Base-by-base conservation (phyloP, 305 asterid species). In the Ajuga reptans region DNA sequence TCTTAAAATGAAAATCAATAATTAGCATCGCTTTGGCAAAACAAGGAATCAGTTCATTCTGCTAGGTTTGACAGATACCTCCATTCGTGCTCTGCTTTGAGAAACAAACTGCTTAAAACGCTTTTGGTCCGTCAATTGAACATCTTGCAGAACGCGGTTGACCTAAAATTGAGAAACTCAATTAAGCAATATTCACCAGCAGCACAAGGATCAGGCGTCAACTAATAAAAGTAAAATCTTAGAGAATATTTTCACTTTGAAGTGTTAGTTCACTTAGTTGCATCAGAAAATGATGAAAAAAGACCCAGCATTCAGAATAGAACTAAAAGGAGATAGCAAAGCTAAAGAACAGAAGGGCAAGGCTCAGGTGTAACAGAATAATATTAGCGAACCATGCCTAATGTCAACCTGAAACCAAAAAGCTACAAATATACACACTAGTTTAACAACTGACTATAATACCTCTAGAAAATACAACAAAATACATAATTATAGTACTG, bases 11-110 rank as follows among this genome's bases (percentile, higher is more conserved):
- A 66, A 76, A 77, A 59, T 58, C 54, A 72, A 64, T 16, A 56
- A 73, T 56, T 71, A 56, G 74, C 46, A 66, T 63, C 74, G 72
- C 18, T 72, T 57, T 45, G 67, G 39, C 47, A 10, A 41, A 46
- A 49, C 12, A 36, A 3, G 21, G 16, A 55, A 18, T 24, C 37
- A 54, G 4, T 60, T 39, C 52, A 43, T 58, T 62, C 57, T 33
- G 36, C 69, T 58, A 64, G 72, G 72, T 55, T 57, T 11, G 68
- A 78, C 3, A 31, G 41, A 34, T 79, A 94, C 99, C 99, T 94
- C 99, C 97, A 94, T 91, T 81, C 93, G 85, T 18, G 96, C 89
- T 87, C 79, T 94, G 93, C 99, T 89, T 76, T 94, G 97, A 58
- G 96, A 85, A 79, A 91, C 97, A 78, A 94, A 94, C 80, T 91